Evolutionary conservation across 345 rosid species (phyloP), one percentile per base, ranked within the genome.

Genomic region (Acer campestre): DNA sequence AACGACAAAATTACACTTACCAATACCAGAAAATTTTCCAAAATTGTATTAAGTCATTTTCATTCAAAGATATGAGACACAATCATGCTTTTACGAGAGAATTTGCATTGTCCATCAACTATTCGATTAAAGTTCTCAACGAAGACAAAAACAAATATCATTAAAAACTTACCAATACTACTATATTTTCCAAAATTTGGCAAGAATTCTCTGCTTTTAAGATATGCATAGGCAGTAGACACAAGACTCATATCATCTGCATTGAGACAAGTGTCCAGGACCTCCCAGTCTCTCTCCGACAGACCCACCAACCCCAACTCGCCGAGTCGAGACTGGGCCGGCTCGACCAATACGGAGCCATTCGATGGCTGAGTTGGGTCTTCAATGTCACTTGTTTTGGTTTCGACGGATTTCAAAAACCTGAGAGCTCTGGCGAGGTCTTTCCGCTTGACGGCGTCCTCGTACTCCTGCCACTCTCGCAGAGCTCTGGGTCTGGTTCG

Each of bases 221-320:
- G 94, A 76, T 88, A 88, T 14, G 77, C 84, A 59, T 92, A 95
- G 25, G 98, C 92, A 80, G 79, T 84, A 42, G 86, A 89, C 11
- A 91, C 98, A 67, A 94, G 98, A 73, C 85, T 90, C 97, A 94
- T 89, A 79, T 94, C 94, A 78, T 94, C 98, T 14, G 98, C 98
- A 77, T 90, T 93, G 86, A 93, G 84, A 70, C 98, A 94, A 49
- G 98, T 84, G 79, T 93, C 98, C 79, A 94, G 44, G 4, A 94
- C 93, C 79, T 89, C 89, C 98, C 98, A 94, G 67, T 93, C 92
- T 85, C 93, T 82, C 76, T 79, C 84, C 20, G 59, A 53, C 68
- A 82, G 78, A 40, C 76, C 86, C 74, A 82, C 67, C 31, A 62
- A 71, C 22, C 81, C 85, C 86, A 89, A 77, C 58, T 78, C 86